These are phyloP conservation scores for Yamadazyma dushanensis DNA, from an alignment of 1,139 yeast species.

Conservation along the genomic window DNA sequence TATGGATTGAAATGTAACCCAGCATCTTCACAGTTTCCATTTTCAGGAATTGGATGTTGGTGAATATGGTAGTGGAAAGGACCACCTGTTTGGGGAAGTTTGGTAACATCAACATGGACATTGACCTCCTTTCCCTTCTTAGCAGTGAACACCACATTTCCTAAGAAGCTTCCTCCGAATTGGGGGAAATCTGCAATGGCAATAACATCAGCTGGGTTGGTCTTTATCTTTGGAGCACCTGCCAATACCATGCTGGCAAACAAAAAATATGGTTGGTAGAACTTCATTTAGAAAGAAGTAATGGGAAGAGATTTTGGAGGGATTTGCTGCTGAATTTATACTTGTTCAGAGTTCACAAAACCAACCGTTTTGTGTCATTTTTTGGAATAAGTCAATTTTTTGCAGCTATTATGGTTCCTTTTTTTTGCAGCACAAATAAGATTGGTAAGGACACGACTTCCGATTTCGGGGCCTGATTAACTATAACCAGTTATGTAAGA, in stretches of 20 bases:
- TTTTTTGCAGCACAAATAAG: too few relatives aligned
- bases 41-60: conserved; percentile 42
- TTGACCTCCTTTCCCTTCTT: conserved; percentile 48
- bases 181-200: conserved; percentile 60
- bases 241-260: conserved; percentile 21
- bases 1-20: conserved; percentile 58
- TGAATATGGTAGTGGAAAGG: conserved; percentile 63
- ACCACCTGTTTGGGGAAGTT: conserved; percentile 56
- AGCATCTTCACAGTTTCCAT: conserved; percentile 48
- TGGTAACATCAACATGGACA: conserved; percentile 60
- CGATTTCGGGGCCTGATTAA: background rate
- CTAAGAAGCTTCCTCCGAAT: conserved; percentile 41
- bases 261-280: conserved; percentile 2
- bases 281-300: conserved; percentile 3
- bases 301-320: background rate
- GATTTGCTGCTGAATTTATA: background rate
- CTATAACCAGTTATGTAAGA: background rate
- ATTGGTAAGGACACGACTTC: too few relatives aligned
- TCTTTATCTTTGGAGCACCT: conserved; percentile 39
- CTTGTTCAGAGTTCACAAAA: background rate
- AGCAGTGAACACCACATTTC: conserved; percentile 52
- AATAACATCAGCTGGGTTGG: conserved; percentile 47
- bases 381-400: too few relatives aligned
- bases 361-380: background rate
- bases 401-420: too few relatives aligned